Base-by-base conservation (phyloP, 805 yeast genomes). In the Ogataea nonfermentans region DNA sequence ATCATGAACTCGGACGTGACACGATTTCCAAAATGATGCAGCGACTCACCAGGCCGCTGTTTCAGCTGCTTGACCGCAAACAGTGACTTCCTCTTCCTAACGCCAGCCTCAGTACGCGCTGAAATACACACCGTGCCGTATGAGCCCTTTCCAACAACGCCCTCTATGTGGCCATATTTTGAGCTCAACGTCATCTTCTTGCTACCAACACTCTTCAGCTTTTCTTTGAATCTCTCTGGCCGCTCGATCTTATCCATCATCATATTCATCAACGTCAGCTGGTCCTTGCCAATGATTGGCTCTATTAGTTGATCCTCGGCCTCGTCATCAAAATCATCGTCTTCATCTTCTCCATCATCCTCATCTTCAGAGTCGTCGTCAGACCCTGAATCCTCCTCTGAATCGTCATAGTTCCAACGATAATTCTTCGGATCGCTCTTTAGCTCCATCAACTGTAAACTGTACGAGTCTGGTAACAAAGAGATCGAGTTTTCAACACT, bases 1-100 rank as follows among this genome's bases (percentile, higher is more conserved):
- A 90, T 85, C 59, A 93, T 86, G 68, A 91, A 90, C 58, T 93
- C 98, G 7, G 95, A 83, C 10, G 95, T 82, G 40, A 88, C 79
- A 14, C 97, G 75, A 37, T 81, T 80, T 34, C 78, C 72, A 58
- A 78, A 84, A 53, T 69, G 71, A 32, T 67, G 69, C 28, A 75
- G 70, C 9, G 73, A 60, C 61, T 85, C 95, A 29, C 71, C 68
- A 35, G 75, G 68, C 37, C 81, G 70, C 43, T 77, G 74, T 46
- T 83, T 73, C 57, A 84, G 74, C 63, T 85, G 91, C 59, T 84
- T 84, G 41, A 84, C 86, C 0, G 95, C 95, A 63, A 74, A 85
- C 9, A 81, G 60, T 28, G 61, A 59, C 42, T 72, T 74, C 19
- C 67, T 47, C 37, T 65, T 61, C 30, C 64, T 59, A 39, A 68